Conservation (phyloP, 2,329 filamentous ascomycete genomes). For the Hymenoscyphus scutula region DNA sequence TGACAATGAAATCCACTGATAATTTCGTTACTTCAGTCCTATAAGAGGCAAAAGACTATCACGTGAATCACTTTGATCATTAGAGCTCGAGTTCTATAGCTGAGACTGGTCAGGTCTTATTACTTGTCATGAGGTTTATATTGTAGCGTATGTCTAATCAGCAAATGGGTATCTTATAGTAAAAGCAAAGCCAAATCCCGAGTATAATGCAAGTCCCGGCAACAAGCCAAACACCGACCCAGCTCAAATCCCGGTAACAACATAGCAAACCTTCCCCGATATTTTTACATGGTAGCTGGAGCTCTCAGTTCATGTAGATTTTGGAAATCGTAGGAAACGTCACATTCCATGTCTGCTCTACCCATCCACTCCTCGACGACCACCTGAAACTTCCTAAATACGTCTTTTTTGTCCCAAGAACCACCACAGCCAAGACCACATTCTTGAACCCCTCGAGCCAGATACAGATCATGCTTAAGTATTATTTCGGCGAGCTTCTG, state of each 20-base stretch:
- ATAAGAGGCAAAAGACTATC: neutral
- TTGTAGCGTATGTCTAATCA: neutral
- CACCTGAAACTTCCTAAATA: constrained; percentile 15
- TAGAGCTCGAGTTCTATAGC: neutral
- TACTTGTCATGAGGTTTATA: neutral
- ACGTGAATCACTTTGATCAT: neutral
- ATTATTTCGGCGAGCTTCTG: constrained; percentile 11
- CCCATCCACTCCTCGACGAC: constrained; percentile 26
- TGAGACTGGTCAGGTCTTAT: neutral
- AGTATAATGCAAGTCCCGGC: constrained; percentile 14
- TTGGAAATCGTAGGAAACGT: constrained; percentile 25
- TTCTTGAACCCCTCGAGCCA: constrained; percentile 18
- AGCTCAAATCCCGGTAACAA: constrained; percentile 1
- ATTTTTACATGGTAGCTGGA: constrained; percentile 2
- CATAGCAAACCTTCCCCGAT: constrained; percentile 7
- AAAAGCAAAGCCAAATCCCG: constrained; percentile 22
- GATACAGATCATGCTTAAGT: constrained; percentile 25
- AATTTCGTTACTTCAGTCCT: neutral
- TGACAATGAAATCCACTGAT: neutral
- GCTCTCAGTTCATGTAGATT: constrained; percentile 14
- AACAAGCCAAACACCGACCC: neutral
- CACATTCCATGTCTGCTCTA: constrained; percentile 10
- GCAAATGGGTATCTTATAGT: constrained; percentile 32
- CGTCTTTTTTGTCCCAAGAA: constrained; percentile 13
- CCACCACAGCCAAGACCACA: constrained; percentile 22